These are phyloP conservation scores for Fusarium aywerte DNA, from an alignment of 2,329 filamentous ascomycete species.

Conservation along the genomic window DNA sequence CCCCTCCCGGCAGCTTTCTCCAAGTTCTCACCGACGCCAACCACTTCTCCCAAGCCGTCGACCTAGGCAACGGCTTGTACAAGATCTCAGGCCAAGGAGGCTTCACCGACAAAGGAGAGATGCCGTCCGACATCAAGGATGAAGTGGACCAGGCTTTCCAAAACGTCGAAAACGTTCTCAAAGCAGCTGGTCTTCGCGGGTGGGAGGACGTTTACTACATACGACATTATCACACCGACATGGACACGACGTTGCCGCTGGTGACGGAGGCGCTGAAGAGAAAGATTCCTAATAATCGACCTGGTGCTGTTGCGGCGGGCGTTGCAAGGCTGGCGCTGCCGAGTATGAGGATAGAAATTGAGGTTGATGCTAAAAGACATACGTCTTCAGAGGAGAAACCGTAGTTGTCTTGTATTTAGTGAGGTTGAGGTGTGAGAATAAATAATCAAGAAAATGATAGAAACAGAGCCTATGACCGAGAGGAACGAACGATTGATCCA, in stretches of 20 bases:
- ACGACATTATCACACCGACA: conserved; percentile 41
- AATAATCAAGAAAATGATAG: too few species aligned
- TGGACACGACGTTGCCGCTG: conserved; percentile 24
- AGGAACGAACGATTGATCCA: too few species aligned
- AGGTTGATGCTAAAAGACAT: conserved; percentile 35
- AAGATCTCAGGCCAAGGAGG: conserved; percentile 45
- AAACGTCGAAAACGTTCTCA: conserved; percentile 43
- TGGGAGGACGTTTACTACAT: conserved; percentile 47
- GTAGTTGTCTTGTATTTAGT: neutral
- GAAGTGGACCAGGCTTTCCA: conserved; percentile 37
- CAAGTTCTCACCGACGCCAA: conserved; percentile 11
- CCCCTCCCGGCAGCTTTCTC: conserved; percentile 4
- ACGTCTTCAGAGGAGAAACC: neutral
- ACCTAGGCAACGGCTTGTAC: conserved; percentile 38
- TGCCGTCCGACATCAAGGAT: conserved; percentile 19
- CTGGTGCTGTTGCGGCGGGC: conserved; percentile 10
- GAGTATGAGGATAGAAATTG: conserved; percentile 38
- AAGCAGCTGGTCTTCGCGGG: conserved; percentile 37
- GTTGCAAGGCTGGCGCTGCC: conserved; percentile 35
- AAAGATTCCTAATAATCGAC: conserved; percentile 25
- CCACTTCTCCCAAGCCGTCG: conserved; percentile 44
- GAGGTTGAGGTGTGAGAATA: too few species aligned
- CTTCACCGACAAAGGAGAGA: conserved; percentile 30
- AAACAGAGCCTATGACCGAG: too few species aligned
- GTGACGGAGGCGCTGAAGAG: conserved; percentile 21